These are phyloP conservation scores for Fusarium chaquense DNA, from an alignment of 2,329 filamentous ascomycete species.

Conservation along the genomic window DNA sequence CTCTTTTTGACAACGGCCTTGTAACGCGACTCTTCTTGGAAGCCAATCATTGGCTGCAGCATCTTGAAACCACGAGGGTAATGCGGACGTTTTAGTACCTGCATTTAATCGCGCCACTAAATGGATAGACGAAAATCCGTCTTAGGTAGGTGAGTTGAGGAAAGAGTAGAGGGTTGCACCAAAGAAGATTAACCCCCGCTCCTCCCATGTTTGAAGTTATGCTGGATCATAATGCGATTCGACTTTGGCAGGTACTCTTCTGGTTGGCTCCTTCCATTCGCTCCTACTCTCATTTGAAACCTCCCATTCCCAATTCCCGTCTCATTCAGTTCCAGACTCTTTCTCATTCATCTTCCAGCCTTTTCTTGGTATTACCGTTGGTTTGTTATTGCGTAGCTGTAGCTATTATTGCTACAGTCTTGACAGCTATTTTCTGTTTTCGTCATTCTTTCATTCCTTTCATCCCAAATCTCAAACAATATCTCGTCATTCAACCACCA, in stretches of 20 bases:
- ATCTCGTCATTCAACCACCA: conserved; percentile 21
- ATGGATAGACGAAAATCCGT: not conserved
- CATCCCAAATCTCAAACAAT: conserved; percentile 29
- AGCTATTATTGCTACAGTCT: conserved; percentile 31
- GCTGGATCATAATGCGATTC: conserved; percentile 28
- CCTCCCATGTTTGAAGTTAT: conserved; percentile 37
- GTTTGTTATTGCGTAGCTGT: conserved; percentile 3
- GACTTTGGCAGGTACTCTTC: conserved; percentile 1
- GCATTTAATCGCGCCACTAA: conserved; percentile 40
- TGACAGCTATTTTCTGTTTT: conserved; percentile 27
- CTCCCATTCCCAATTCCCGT: conserved; percentile 22
- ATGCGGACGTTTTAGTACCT: conserved; percentile 42
- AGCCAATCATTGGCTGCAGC: conserved; percentile 23
- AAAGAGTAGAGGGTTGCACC: conserved; percentile 22
- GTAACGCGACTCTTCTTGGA: not conserved
- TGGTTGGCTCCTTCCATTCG: conserved; percentile 17
- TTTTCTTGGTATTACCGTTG: conserved; percentile 19
- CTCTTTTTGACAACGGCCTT: conserved; percentile 13
- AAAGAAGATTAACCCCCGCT: conserved; percentile 29
- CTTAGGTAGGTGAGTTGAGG: not conserved
- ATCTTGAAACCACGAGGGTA: conserved; percentile 12
- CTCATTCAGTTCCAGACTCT: conserved; percentile 33
- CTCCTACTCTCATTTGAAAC: conserved; percentile 43
- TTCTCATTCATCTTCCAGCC: conserved; percentile 37
- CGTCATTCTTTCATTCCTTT: conserved; percentile 44